These are phyloP conservation scores for Brassica balearica DNA, from an alignment of 441 rosid species.

Conservation along the genomic window DNA sequence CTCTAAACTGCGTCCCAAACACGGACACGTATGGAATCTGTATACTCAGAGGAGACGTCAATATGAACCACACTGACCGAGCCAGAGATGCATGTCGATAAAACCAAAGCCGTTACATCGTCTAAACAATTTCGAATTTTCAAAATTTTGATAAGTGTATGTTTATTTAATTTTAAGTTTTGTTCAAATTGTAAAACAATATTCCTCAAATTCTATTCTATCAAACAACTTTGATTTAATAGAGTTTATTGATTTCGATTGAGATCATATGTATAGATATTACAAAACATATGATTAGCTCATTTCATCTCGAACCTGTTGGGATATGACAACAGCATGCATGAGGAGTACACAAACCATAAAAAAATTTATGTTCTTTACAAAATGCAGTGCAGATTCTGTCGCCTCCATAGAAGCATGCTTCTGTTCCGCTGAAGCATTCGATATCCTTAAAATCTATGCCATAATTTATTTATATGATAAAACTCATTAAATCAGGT, in stretches of 20 bases:
- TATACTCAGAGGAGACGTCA: no score
- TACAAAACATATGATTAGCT: neutral
- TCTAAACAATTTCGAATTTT: no score
- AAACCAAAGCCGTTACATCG: no score
- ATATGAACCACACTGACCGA: no score
- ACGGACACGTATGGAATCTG: no score
- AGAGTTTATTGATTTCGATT: neutral
- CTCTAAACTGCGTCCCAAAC: no score
- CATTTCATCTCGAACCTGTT: neutral
- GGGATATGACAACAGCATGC: slow-evolving; percentile 9
- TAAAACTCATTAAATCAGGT: neutral
- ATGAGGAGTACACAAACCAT: neutral
- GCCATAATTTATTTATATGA: no score
- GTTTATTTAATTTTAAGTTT: no score
- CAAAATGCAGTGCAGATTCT: neutral
- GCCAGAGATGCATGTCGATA: no score
- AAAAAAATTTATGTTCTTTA: neutral
- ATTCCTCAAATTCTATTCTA: no score
- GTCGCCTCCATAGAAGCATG: neutral
- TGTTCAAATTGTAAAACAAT: no score
- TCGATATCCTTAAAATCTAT: neutral
- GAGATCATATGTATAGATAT: neutral
- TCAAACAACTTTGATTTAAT: neutral
- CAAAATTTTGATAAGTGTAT: no score
- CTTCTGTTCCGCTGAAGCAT: slow-evolving; percentile 5